A percentile compares a stretch with the other conserved stretches of the same genome.
phyloP scores from a whole-genome alignment of 2,329 filamentous ascomycete genomes.

The Phialemoniopsis sp. region DNA sequence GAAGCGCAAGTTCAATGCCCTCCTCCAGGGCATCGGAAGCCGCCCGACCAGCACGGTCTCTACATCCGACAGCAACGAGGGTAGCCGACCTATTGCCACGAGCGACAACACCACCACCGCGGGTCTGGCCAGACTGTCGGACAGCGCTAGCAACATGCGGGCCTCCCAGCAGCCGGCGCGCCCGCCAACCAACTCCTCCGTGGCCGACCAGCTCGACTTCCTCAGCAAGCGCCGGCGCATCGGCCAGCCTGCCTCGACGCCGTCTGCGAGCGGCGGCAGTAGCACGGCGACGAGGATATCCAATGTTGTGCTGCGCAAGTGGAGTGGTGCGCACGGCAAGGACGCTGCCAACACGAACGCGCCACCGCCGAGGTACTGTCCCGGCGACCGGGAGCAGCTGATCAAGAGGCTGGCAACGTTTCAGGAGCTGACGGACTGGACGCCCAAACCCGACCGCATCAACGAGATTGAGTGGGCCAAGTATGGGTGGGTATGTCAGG shows the following conservation, averaged over 20 bases:
- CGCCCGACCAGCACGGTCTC: slow-evolving; percentile 35
- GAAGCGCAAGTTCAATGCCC: slow-evolving; percentile 79
- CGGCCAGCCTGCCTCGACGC: slow-evolving; percentile 34
- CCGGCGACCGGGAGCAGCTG: slow-evolving; percentile 80
- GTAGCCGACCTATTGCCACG: neutral
- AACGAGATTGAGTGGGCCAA: slow-evolving; percentile 95
- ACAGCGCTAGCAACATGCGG: slow-evolving; percentile 10
- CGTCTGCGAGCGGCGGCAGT: slow-evolving; percentile 16
- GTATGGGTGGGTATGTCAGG: slow-evolving; percentile 82
- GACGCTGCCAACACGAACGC: slow-evolving; percentile 14
- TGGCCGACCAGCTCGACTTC: slow-evolving; percentile 31
- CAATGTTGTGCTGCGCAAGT: slow-evolving; percentile 36
- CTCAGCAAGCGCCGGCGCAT: slow-evolving; percentile 51
- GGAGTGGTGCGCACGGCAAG: slow-evolving; percentile 20
- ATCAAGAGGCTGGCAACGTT: slow-evolving; percentile 80
- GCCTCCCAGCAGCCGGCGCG: slow-evolving; percentile 12
- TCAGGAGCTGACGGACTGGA: slow-evolving; percentile 87
- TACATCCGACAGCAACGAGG: slow-evolving; percentile 17
- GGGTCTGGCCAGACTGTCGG: neutral
- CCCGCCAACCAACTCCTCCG: slow-evolving; percentile 11
- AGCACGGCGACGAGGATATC: slow-evolving; percentile 25
- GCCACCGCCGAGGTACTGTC: slow-evolving; percentile 68
- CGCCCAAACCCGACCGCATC: slow-evolving; percentile 81
- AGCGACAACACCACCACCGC: no score
- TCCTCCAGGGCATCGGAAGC: slow-evolving; percentile 63